Evolutionary conservation across 2,329 filamentous ascomycete species (phyloP), one percentile per base, ranked within the genome.

Genomic region (Thielaviopsis euricoi): DNA sequence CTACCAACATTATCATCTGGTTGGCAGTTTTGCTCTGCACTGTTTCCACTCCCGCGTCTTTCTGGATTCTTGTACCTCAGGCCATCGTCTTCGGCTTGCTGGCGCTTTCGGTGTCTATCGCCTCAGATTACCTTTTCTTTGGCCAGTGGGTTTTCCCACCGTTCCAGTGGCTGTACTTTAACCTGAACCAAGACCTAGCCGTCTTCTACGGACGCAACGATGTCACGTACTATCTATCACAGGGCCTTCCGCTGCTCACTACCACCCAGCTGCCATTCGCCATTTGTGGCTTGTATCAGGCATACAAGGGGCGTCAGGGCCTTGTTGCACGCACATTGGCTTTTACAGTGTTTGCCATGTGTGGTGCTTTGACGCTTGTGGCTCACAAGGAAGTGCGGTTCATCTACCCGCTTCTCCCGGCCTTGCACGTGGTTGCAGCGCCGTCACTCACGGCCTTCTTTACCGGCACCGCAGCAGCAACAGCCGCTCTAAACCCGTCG

Each of bases 321-420:
- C 71, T 75, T 55, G 76, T 74, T 57, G 76, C 77, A 9, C 29
- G 17, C n/a, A 54, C 58, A 40, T 71, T 90, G 9, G 75, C 81
- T 10, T 74, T 76, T 29, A 74, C 80, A 7, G 75, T 85, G 49
- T 62, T 83, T 57, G 69, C 80, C 29, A 86, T 84, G 59, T 71
- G 86, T 10, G 67, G 72, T 1, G 69, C 75, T 1, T 77, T 97
- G 37, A 95, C 88, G 1, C 67, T 87, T 52, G 87, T 97, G 63
- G 83, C 89, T 1, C 93, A 98, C 73, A 98, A 98, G 69, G 93
- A 98, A 75, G 87, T 95, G 64, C 88, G 93, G 65, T 98, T 98
- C 73, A 87, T 97, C 63, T 95, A 95, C 66, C 91, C 93, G 1
- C 78, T 98, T 19, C 78, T 97, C 1, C 91, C 93, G 1, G 78